Evolutionary conservation across 257 asterid species (phyloP).

Genomic region (Solanum piurae): DNA sequence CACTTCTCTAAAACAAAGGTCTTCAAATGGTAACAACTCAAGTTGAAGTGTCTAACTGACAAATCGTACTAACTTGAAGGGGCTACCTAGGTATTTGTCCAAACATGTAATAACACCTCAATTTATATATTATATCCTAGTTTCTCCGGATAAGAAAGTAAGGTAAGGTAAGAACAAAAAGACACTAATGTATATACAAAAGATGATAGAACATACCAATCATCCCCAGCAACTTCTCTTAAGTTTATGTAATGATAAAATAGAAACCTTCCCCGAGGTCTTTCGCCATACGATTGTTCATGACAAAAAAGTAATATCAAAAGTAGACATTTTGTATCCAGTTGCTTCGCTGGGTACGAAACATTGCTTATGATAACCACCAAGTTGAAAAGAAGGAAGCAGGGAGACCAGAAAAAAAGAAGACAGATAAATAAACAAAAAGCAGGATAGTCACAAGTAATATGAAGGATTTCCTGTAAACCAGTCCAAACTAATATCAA

Average conservation of each 20-base stretch:
- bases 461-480: not conserved
- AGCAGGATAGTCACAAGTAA: not conserved
- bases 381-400: not conserved
- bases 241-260: not conserved
- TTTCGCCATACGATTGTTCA: not conserved
- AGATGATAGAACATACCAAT: not conserved
- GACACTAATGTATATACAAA: not conserved
- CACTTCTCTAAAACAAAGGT: not conserved
- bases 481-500: not conserved
- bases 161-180: not conserved
- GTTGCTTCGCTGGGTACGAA: not conserved
- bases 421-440: not conserved
- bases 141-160: not conserved
- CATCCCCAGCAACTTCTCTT: not conserved
- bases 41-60: not conserved
- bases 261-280: not conserved
- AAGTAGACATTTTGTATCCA: not conserved
- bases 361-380: not conserved
- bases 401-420: not conserved
- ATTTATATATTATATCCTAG: not conserved
- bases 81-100: not conserved
- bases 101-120: not conserved
- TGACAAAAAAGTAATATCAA: not conserved
- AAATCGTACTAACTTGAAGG: not conserved
- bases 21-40: not conserved